A percentile compares a stretch with the other conserved stretches of the same genome.
These are phyloP conservation scores for Scutellaria minor DNA, from an alignment of 257 asterid genomes.

Conservation along the genomic window DNA sequence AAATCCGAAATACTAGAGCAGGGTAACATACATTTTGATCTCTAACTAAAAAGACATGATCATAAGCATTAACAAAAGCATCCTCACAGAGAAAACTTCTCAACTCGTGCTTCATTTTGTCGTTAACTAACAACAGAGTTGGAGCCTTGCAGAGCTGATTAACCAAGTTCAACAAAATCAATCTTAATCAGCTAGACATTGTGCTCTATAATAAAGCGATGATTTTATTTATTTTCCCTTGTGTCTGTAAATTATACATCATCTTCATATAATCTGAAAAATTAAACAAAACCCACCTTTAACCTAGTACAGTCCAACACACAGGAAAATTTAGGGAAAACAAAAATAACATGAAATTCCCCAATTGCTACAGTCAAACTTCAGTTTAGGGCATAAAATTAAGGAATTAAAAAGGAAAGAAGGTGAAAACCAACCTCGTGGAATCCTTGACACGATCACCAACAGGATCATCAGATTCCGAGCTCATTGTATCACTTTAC, in stretches of 20 bases:
- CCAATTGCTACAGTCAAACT: slow-evolving; percentile 7
- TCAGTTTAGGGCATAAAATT: slow-evolving; percentile 17
- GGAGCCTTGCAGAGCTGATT: too few relatives aligned
- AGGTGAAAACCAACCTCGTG: slow-evolving; percentile 39
- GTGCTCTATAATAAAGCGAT: too few relatives aligned
- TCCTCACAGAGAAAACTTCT: background rate
- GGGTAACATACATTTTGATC: background rate
- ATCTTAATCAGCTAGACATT: too few relatives aligned
- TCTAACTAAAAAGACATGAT: background rate
- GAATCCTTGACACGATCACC: slow-evolving; percentile 36
- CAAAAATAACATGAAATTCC: slow-evolving; percentile 15
- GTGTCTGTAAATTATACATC: too few relatives aligned
- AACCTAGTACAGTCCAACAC: slow-evolving; percentile 7
- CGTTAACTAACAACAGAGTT: too few relatives aligned
- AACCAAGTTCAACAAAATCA: too few relatives aligned
- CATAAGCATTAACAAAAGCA: background rate
- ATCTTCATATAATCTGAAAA: too few relatives aligned
- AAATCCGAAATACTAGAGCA: background rate
- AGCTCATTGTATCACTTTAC: slow-evolving; percentile 41
- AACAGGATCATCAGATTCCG: slow-evolving; percentile 41
- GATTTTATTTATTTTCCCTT: too few relatives aligned
- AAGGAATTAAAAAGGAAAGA: background rate
- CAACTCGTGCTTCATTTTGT: background rate
- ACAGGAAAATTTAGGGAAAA: slow-evolving; percentile 18
- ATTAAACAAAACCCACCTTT: background rate